Evolutionary conservation across 306 rosid genomes (phyloP), one percentile per base, ranked within the genome.

Genomic region (Prunus padus): DNA sequence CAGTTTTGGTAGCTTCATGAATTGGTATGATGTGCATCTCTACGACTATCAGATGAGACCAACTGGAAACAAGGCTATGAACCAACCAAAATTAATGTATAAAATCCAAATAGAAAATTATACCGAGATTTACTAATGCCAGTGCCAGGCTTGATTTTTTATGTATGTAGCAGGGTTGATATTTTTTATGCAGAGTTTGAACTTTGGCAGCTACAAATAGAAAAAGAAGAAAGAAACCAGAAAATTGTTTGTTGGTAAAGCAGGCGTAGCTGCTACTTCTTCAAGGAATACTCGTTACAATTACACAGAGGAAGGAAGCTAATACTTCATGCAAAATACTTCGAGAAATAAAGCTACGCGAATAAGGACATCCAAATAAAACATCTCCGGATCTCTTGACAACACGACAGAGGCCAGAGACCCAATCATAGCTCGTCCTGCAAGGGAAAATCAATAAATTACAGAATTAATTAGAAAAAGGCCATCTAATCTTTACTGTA

Each of bases 371-470:
- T 51, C 18, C 8, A 15, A 51, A 7, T 13, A 62, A 28, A 62
- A 62, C 67, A 62, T 30, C 44, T 7, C 61, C 19, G 15, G 28
- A 20, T 56, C 12, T 56, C 30, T 22, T 23, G 62, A 28, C 13
- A 26, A 23, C 18, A 16, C 14, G 25, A 73, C 33, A 49, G 47
- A 72, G 37, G 23, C 69, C 31, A 30, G 37, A 5, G 49, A 49
- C 45, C 33, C 76, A 79, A 64, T 91, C 86, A 91, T 28, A 91
- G 90, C 85, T 91, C 96, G 72, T 91, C 96, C 96, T 91, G 96
- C 85, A 86, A 8, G 80, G 80, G 8, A 26, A 33, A n/a, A 10
- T 46, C 76, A 82, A 62, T 46, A 46, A 75, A 82, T 19, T 62
- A 63, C 14, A 46, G 4, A 46, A 44, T 15, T 4, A 37, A 37